Base-by-base conservation (phyloP, 2,329 filamentous ascomycete genomes). In the Fusarium udum region DNA sequence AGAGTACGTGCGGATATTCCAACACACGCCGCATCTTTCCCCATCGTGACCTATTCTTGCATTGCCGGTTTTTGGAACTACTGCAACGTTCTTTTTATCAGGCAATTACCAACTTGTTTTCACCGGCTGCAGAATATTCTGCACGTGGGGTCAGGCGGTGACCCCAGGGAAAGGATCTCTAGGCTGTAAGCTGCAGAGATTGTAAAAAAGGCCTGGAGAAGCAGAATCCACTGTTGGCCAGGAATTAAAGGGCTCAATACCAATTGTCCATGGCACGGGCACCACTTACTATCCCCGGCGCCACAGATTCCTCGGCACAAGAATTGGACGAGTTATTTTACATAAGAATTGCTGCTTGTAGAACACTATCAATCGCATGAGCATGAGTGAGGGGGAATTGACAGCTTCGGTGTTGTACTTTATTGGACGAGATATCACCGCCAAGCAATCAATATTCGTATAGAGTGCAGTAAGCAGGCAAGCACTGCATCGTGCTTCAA, bases 191-290 rank as follows among this genome's bases (percentile, higher is more conserved):
- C 42, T 58, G 61, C 37, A 39, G 20, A 49, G 40, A 52, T 53
- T 61, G 52, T 26, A 22, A 51, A 48, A 32, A 28, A 32, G 36
- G 51, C 60, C 48, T 55, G 46, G 61, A 42, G 53, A 37, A 42
- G 22, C 10, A 37, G 59, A 51, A 65, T 36, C 55, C 55, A 58
- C 43, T 31, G 46, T 57, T 15, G 46, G 66, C 37, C 39, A 60
- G 37, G n/a, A 43, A 56, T 28, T 22, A 58, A 58, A 32, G 37
- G 13, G 26, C 57, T 62, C 43, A 68, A 61, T 51, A 61, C 71
- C 71, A 74, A 69, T 74, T 64, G 72, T 55, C 71, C 34, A 74
- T 69, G 43, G 64, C 72, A 74, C 72, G 71, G 57, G 69, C 57
- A 43, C 56, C 42, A 56, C 32, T 46, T 32, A 49, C 48, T 22